These are phyloP conservation scores for Coniferiporia sulphurascens DNA, from an alignment of 1,284 basidiomycete genomes.

Conservation along the genomic window DNA sequence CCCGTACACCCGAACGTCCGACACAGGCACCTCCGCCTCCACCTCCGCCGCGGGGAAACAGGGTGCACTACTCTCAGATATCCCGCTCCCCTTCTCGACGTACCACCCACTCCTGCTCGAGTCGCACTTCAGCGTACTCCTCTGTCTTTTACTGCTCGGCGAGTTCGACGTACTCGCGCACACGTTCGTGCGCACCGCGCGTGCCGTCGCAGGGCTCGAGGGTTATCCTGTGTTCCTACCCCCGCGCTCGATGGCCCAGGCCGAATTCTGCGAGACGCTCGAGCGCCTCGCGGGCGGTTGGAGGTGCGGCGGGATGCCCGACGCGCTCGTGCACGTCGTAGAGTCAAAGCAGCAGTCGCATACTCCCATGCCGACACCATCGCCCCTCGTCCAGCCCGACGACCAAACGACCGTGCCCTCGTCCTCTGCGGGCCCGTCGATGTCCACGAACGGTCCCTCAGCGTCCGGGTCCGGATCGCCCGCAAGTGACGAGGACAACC, in stretches of 20 bases:
- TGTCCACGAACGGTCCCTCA: conserved; percentile 1
- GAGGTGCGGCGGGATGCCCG: conserved; percentile 27
- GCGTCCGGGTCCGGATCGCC: conserved; percentile 13
- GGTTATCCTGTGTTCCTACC: conserved; percentile 81
- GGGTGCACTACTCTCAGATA: conserved; percentile 23
- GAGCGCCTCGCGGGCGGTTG: conserved; percentile 72
- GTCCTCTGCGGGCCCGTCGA: conserved; percentile 15
- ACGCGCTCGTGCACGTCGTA: conserved; percentile 8
- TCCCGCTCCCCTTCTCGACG: conserved; percentile 60
- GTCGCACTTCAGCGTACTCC: conserved; percentile 70
- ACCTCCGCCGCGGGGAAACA: background rate
- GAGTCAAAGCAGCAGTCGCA: conserved; percentile 2
- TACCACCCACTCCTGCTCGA: conserved; percentile 84
- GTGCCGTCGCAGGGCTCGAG: conserved; percentile 71
- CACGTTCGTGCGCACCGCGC: conserved; percentile 57
- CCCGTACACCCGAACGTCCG: conserved; percentile 39
- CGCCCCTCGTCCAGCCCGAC: conserved; percentile 18
- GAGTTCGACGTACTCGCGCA: conserved; percentile 58
- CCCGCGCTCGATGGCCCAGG: conserved; percentile 78
- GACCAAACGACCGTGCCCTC: background rate
- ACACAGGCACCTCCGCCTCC: conserved; percentile 28
- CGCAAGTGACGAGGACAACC: conserved; percentile 6
- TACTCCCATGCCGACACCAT: conserved; percentile 8
- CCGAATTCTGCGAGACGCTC: conserved; percentile 76
- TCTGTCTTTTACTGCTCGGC: conserved; percentile 68